Evolutionary conservation across 2,329 filamentous ascomycete genomes (phyloP), one percentile per base, ranked within the genome.

Genomic region (Botrytis tulipae): DNA sequence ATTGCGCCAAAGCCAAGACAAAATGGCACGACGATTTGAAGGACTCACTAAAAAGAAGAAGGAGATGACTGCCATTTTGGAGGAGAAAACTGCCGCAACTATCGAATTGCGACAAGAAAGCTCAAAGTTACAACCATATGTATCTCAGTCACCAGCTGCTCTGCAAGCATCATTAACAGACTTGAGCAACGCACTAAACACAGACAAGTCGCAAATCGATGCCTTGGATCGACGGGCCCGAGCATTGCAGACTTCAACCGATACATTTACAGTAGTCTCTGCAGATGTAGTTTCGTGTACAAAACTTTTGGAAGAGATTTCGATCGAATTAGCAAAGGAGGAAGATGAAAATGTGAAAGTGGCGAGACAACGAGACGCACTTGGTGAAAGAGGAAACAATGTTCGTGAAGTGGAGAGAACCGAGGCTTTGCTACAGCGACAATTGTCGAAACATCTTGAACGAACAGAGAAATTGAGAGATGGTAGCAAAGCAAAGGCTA

Each of bases 331-430:
- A 7, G 85, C 90, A 63, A 97, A 95, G 82, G 95, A 98, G 82
- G 95, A 98, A 63, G 95, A 98, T 74, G 95, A 97, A 82, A 89
- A 93, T 78, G 88, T 90, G 14, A 90, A 92, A 75, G 95, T 95
- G 73, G 87, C 91, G 16, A 90, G 91, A 80, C 95, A 98, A 80
- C 88, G 92, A 72, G 96, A 99, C 77, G 93, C 93, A 2, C 88
- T 99, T 8, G 92, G 93, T 2, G 95, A 98, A 81, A 89, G 94
- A 73, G 92, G 92, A 66, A 97, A 96, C 78, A 97, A 93, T 79
- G 94, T 97, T 29, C 90, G 93, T 75, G 95, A 98, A 82, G 93
- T 98, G 6, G 96, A 98, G 82, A 88, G 95, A 74, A 92, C 93
- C 29, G 95, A 98, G 84, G 88, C 90, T 29, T 86, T 98, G 77